Evolutionary conservation across 192 early-diverging fungal genomes (phyloP).

Genomic region (Coemansia sp.): DNA sequence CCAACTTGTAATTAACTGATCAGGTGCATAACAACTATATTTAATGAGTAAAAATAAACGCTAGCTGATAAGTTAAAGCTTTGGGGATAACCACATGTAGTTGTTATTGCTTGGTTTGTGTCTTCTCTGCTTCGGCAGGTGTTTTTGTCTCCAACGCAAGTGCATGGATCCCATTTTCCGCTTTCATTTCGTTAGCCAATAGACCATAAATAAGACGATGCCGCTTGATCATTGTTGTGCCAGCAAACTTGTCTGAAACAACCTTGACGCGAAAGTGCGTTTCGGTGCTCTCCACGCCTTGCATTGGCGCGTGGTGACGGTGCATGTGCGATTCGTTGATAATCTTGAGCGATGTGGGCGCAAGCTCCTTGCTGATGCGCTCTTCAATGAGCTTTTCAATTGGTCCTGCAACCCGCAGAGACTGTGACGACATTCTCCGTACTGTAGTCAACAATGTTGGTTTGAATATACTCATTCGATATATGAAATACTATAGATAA

Average conservation of each 20-base stretch:
- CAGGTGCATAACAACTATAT: too few relatives aligned
- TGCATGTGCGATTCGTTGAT: constrained; percentile 80
- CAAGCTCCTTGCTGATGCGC: constrained; percentile 46
- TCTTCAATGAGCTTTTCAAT: constrained; percentile 28
- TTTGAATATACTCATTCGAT: neutral
- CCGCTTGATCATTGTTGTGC: constrained; percentile 56
- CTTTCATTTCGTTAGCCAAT: constrained; percentile 65
- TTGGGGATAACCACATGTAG: too few relatives aligned
- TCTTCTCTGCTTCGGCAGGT: constrained; percentile 50
- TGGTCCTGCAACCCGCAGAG: neutral
- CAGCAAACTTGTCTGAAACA: constrained; percentile 65
- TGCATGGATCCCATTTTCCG: constrained; percentile 75
- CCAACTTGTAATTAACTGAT: too few relatives aligned
- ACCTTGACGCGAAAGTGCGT: constrained; percentile 12
- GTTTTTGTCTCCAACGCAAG: constrained; percentile 78
- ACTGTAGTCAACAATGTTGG: constrained; percentile 40
- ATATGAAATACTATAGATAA: neutral
- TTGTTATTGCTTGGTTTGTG: too few relatives aligned
- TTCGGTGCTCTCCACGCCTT: constrained; percentile 56
- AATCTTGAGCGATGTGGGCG: constrained; percentile 65
- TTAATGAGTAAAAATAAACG: too few relatives aligned
- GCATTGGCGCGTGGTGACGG: constrained; percentile 82
- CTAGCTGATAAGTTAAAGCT: too few relatives aligned
- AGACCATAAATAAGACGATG: constrained; percentile 70
- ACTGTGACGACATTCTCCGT: neutral